phyloP scores from a whole-genome alignment of 2,329 filamentous ascomycete genomes.

The Tolypocladium album region DNA sequence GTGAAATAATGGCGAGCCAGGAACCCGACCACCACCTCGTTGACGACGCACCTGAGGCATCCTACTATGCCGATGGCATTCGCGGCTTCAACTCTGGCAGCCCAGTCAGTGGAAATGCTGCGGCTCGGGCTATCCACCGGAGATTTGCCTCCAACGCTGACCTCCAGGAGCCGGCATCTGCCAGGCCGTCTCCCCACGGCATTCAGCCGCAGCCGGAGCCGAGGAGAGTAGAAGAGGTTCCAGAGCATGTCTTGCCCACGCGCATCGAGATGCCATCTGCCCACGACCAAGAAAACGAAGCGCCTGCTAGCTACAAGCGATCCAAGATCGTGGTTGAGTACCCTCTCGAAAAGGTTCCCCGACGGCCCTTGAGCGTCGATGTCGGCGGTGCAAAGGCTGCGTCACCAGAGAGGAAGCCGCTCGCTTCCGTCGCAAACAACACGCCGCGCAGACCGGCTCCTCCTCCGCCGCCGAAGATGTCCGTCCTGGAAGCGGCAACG shows the following conservation, averaged over 20 bases:
- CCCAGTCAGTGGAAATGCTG: constrained; percentile 39
- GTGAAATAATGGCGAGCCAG: constrained; percentile 27
- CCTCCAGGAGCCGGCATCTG: constrained; percentile 17
- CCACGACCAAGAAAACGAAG: constrained; percentile 79
- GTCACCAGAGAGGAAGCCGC: constrained; percentile 46
- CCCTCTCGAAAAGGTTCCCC: constrained; percentile 44
- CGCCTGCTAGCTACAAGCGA: constrained; percentile 57
- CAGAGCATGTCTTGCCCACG: constrained; percentile 7
- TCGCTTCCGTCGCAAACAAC: constrained; percentile 45
- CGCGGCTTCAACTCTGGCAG: constrained; percentile 48
- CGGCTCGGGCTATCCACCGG: constrained; percentile 29
- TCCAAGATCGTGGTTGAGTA: constrained; percentile 44
- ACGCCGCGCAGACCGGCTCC: constrained; percentile 72
- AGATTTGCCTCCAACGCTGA: constrained; percentile 27
- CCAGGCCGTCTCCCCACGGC: constrained; percentile 18
- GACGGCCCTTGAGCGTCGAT: constrained; percentile 37
- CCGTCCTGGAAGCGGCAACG: constrained; percentile 83
- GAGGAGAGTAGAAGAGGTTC: constrained; percentile 11
- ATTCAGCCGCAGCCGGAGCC: constrained; percentile 8
- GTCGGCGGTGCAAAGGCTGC: constrained; percentile 23
- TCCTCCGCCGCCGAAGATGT: constrained; percentile 90
- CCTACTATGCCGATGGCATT: constrained; percentile 31
- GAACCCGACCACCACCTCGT: constrained; percentile 30
- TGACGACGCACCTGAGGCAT: constrained; percentile 27
- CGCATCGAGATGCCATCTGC: constrained; percentile 48